Percentiles rank a stretch among this genome's conserved stretches.
Conservation (phyloP, 345 rosid genomes). For the Camelina laxa region DNA sequence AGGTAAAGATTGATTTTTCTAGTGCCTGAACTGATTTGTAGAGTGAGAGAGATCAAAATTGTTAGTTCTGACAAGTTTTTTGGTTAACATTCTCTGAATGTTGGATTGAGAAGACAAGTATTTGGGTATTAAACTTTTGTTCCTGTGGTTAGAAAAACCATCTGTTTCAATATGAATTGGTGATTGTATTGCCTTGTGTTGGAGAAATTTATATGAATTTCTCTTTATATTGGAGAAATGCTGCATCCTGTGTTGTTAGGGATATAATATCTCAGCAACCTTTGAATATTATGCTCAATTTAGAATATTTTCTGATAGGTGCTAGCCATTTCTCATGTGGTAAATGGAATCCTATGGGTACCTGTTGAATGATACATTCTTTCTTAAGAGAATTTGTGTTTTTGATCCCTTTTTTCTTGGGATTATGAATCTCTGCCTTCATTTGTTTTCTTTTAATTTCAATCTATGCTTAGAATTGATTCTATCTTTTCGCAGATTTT, state of each 20-base stretch:
- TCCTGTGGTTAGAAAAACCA: background rate
- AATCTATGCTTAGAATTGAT: background rate
- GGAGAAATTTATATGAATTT: conserved; percentile 4
- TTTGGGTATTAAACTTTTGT: conserved; percentile 20
- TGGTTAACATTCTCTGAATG: conserved; percentile 11
- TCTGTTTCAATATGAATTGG: background rate
- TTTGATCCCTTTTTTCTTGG: conserved; percentile 20
- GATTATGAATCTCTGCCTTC: conserved; percentile 5
- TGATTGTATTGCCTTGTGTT: conserved; percentile 19
- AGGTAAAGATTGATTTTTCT: conserved; percentile 53
- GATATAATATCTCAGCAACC: background rate
- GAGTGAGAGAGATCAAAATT: conserved; percentile 23
- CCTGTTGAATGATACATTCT: background rate
- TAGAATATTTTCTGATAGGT: background rate
- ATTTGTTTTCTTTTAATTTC: background rate
- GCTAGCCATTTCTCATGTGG: background rate
- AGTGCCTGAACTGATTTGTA: conserved; percentile 4
- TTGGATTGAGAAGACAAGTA: background rate
- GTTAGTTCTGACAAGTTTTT: conserved; percentile 8
- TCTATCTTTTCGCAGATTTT: background rate
- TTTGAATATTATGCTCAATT: background rate
- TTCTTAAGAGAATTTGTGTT: background rate
- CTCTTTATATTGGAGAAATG: background rate
- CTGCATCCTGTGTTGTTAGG: conserved; percentile 1
- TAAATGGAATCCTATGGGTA: background rate